A percentile compares a stretch with the other conserved stretches of the same genome.
These are phyloP conservation scores for Vachellia collinsii DNA, from an alignment of 306 rosid species.

Conservation along the genomic window DNA sequence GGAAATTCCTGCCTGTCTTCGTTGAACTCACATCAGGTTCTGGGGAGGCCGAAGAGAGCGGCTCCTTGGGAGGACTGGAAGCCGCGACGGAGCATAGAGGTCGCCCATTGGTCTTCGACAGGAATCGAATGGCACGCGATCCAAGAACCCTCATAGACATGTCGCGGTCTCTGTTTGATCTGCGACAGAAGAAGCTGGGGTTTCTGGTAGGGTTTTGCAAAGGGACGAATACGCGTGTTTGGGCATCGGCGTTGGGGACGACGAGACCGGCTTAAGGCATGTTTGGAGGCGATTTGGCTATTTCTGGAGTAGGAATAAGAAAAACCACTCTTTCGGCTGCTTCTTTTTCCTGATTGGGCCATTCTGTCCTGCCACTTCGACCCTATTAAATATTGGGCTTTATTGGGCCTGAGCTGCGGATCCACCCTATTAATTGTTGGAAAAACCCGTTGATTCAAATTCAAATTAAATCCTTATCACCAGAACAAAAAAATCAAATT, in stretches of 20 bases:
- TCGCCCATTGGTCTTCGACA: constrained; percentile 8
- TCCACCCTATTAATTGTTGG: background rate
- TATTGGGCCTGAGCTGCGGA: background rate
- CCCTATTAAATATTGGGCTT: background rate
- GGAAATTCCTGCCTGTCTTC: constrained; percentile 11
- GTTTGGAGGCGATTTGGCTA: background rate
- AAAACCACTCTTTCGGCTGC: background rate
- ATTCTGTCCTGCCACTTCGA: background rate
- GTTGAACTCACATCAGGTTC: background rate
- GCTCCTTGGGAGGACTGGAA: constrained; percentile 19
- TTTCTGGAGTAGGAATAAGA: background rate
- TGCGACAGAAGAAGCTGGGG: background rate
- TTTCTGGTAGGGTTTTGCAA: constrained; percentile 39
- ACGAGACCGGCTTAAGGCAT: background rate
- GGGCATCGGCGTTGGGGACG: background rate
- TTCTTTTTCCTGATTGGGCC: background rate
- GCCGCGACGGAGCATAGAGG: constrained; percentile 24
- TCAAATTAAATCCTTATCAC: too few species aligned
- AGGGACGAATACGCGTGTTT: background rate
- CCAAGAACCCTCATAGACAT: constrained; percentile 31
- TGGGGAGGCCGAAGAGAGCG: background rate
- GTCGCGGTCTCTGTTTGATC: background rate
- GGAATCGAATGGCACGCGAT: constrained; percentile 21
- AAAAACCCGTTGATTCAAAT: too few species aligned
- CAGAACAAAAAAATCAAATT: too few species aligned